Conservation (phyloP, 768 basidiomycete genomes). For the Mycena belliarum region DNA sequence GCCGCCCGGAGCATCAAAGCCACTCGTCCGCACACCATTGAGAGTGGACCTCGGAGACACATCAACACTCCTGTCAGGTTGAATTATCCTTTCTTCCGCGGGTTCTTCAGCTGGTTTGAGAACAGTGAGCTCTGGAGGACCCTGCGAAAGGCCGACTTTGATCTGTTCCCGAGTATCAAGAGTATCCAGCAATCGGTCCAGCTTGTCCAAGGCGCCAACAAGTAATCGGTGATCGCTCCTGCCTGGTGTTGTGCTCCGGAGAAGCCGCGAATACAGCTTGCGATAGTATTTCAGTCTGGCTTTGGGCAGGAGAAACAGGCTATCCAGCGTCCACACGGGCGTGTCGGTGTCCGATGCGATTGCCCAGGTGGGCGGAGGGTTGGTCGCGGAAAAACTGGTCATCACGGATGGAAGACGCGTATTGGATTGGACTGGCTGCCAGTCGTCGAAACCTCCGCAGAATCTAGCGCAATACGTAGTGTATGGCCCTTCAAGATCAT, state of each 20-base stretch:
- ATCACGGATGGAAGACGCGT: conserved; percentile 68
- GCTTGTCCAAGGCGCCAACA: conserved; percentile 74
- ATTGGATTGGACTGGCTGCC: conserved; percentile 81
- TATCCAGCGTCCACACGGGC: conserved; percentile 79
- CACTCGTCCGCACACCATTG: conserved; percentile 23
- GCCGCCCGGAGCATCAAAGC: conserved; percentile 33
- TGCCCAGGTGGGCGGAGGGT: conserved; percentile 54
- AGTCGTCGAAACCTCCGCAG: conserved; percentile 76
- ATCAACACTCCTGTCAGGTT: conserved; percentile 26
- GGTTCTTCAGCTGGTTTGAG: conserved; percentile 54
- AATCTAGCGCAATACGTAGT: conserved; percentile 75
- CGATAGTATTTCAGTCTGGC: conserved; percentile 87
- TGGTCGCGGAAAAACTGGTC: conserved; percentile 62
- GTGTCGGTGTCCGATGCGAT: conserved; percentile 38
- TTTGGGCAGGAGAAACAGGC: conserved; percentile 85
- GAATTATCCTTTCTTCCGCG: conserved; percentile 55
- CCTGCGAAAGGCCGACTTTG: conserved; percentile 44
- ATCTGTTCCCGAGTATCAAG: conserved; percentile 61
- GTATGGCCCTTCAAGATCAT: conserved; percentile 88
- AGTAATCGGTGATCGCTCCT: conserved; percentile 85
- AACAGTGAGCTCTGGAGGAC: conserved; percentile 23
- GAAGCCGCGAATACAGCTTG: conserved; percentile 81
- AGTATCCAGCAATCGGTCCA: conserved; percentile 70
- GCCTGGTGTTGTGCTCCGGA: conserved; percentile 86
- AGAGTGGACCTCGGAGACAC: conserved; percentile 22